A percentile compares a stretch with the other conserved stretches of the same genome.
Evolutionary conservation across 2,329 filamentous ascomycete species (phyloP).

Genomic region (Arthrobotrys megalospora): DNA sequence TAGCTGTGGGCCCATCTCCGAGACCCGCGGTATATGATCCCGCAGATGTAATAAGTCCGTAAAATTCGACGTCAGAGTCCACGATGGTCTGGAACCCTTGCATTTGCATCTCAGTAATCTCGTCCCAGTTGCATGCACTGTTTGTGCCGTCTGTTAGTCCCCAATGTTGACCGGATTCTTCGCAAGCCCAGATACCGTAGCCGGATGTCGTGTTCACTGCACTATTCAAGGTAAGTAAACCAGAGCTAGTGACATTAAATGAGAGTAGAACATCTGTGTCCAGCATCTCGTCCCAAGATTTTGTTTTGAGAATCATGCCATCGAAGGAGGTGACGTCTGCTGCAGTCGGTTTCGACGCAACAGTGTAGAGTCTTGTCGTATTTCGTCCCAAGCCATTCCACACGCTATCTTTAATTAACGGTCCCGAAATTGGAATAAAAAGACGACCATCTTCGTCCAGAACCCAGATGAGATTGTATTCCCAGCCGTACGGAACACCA

Average conservation of each 20-base stretch:
- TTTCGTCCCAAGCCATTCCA: neutral
- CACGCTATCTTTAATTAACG: neutral
- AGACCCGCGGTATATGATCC: neutral
- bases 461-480: neutral
- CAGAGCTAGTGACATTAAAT: neutral
- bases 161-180: neutral
- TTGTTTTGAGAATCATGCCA: neutral
- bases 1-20: slow-evolving; percentile 2
- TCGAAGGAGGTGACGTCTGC: neutral
- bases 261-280: slow-evolving; percentile 5
- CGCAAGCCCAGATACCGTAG: slow-evolving; percentile 11
- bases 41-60: neutral
- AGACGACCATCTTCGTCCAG: neutral
- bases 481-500: too few relatives aligned
- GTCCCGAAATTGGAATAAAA: slow-evolving; percentile 6
- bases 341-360: neutral
- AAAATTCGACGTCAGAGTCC: neutral
- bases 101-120: neutral
- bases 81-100: neutral
- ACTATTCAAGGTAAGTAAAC: neutral
- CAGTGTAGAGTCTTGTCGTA: neutral
- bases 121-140: neutral
- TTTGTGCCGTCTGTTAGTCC: slow-evolving; percentile 5
- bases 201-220: neutral
- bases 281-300: neutral